Percentiles rank a stretch among this genome's conserved stretches.
Evolutionary conservation across 2,329 filamentous ascomycete genomes (phyloP).

Genomic region (Sclerotiophoma versabilis): DNA sequence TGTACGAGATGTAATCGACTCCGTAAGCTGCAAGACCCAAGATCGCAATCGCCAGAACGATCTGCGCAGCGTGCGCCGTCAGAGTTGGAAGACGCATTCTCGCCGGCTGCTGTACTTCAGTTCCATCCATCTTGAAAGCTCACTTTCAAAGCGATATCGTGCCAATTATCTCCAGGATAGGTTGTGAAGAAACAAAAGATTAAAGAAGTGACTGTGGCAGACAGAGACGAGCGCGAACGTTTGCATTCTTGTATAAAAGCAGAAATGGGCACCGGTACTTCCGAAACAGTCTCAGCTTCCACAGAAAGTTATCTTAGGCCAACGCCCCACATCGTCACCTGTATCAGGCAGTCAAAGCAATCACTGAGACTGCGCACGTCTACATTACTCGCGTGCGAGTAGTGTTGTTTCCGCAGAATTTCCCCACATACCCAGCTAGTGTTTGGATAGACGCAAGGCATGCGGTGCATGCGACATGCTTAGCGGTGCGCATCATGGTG

Average conservation of each 20-base stretch:
- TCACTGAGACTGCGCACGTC: slow-evolving; percentile 11
- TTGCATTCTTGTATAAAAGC: slow-evolving; percentile 16
- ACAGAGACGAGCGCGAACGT: slow-evolving; percentile 8
- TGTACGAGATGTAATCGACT: slow-evolving; percentile 49
- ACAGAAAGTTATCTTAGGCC: slow-evolving; percentile 8
- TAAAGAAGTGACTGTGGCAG: slow-evolving; percentile 1
- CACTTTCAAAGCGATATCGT: slow-evolving; percentile 8
- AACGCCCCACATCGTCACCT: slow-evolving; percentile 15
- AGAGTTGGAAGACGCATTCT: slow-evolving; percentile 21
- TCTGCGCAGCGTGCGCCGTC: slow-evolving; percentile 30
- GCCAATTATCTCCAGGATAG: slow-evolving; percentile 10
- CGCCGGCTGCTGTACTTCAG: slow-evolving; percentile 3
- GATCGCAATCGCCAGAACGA: slow-evolving; percentile 55
- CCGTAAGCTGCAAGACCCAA: slow-evolving; percentile 60
- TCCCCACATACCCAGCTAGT: slow-evolving; percentile 4
- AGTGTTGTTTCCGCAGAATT: slow-evolving; percentile 5
- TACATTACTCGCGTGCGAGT: slow-evolving; percentile 7
- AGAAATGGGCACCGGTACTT: neutral
- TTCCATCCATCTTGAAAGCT: slow-evolving; percentile 10
- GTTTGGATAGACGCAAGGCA: slow-evolving; percentile 3
- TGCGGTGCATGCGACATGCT: neutral
- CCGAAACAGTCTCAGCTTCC: slow-evolving; percentile 17
- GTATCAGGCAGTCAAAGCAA: slow-evolving; percentile 14
- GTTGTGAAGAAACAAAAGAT: neutral
- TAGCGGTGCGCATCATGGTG: neutral